Evolutionary conservation across 2,329 filamentous ascomycete species (phyloP), one percentile per base, ranked within the genome.

Genomic region (Xylariaceae sp.): DNA sequence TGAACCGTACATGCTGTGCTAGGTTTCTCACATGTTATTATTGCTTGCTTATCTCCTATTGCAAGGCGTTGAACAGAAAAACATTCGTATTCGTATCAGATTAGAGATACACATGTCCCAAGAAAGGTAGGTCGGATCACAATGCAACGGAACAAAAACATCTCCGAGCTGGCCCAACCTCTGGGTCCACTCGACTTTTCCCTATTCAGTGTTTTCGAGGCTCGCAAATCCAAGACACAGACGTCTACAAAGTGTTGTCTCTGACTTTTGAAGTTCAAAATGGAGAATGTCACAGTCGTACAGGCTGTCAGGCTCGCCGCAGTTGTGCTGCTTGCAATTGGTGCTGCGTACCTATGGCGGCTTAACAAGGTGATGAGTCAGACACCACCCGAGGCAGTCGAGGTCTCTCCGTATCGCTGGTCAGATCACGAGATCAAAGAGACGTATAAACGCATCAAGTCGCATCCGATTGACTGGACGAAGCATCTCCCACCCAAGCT

Each of bases 401-500:
- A 44, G 2, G 55, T 65, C 5, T 60, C 65, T 4, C 64, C 69
- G 4, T 58, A 61, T 33, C 63, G 65, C 27, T 74, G 72, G 72
- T 70, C 71, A 0, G 59, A 60, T 3, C 47, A 65, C 3, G 61
- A 70, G 43, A 60, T 73, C 32, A 56, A 46, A 30, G 60, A 67
- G 9, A 67, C 66, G 2, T 73, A 73, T 44, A 49, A 63, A 16
- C 66, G 64, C 18, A 62, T 73, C n/a, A 62, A 66, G 46, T 44
- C 59, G 5, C 51, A 59, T 2, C 67, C 67, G 0, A 63, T 73
- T 29, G 66, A 67, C 50, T 71, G 64, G 60, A 53, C 53, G 0
- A 55, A 62, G 11, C 59, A 68, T 26, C 61, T 74, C 9, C 72
- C 72, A 6, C 70, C 71, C 0, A 67, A 61, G 24, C 61, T 69